These are phyloP conservation scores for Cutaneotrichosporon sp. DNA, from an alignment of 1,284 basidiomycete genomes.

Conservation along the genomic window DNA sequence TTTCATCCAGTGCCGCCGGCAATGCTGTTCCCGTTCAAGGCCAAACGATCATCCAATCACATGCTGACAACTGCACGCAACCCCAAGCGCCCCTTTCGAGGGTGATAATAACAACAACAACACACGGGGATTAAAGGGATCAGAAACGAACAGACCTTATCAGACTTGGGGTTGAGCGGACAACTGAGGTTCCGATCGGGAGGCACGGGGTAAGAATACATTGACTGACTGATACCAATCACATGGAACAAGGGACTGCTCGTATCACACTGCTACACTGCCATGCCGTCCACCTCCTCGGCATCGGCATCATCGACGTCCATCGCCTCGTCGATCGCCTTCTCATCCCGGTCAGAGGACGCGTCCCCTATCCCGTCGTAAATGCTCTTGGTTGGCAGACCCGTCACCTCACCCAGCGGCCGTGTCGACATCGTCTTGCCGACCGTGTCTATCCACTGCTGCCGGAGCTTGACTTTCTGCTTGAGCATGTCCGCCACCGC, in stretches of 20 bases:
- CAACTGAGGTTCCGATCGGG: too few species aligned
- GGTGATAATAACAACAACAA: too few species aligned
- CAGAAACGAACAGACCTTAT: too few species aligned
- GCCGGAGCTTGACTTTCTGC: slow-evolving; percentile 63
- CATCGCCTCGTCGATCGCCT: slow-evolving; percentile 44
- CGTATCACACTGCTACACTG: slow-evolving; percentile 1
- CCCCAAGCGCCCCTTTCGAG: too few species aligned
- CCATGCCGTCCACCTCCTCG: slow-evolving; percentile 25
- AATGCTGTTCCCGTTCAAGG: too few species aligned
- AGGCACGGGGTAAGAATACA: too few species aligned
- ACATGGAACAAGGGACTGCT: neutral
- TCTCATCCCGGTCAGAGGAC: slow-evolving; percentile 38
- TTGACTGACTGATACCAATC: too few species aligned
- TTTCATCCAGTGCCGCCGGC: neutral
- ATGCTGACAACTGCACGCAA: too few species aligned
- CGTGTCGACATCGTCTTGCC: slow-evolving; percentile 61
- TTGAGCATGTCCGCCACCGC: slow-evolving; percentile 66
- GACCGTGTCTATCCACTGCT: slow-evolving; percentile 69
- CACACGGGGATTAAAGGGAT: too few species aligned
- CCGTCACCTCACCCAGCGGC: slow-evolving; percentile 64
- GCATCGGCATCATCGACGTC: slow-evolving; percentile 32
- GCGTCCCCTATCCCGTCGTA: slow-evolving; percentile 63
- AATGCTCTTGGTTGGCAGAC: slow-evolving; percentile 66
- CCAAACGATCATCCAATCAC: neutral
- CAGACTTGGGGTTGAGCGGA: too few species aligned